Percentiles rank a stretch among this genome's conserved stretches.
phyloP scores from a whole-genome alignment of 129 eudicot genomes.

The Daucus carota region DNA sequence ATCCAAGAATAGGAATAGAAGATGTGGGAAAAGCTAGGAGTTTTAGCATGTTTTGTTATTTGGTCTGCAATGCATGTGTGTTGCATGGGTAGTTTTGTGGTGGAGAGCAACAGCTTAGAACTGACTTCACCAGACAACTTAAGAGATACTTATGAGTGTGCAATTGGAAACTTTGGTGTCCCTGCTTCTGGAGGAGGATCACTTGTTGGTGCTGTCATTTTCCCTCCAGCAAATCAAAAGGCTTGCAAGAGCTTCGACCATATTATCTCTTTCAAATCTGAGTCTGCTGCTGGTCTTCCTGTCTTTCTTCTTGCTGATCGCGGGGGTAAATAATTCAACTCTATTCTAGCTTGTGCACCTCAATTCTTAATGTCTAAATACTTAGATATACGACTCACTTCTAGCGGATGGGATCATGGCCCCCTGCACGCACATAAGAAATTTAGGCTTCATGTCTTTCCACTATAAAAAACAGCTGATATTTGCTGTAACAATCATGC shows the following conservation, averaged over 20 bases:
- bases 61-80: slow-evolving; percentile 34
- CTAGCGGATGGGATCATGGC: too few species aligned
- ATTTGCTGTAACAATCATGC: too few species aligned
- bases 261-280: slow-evolving; percentile 29
- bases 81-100: slow-evolving; percentile 61
- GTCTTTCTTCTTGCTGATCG: slow-evolving; percentile 73
- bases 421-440: too few species aligned
- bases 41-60: slow-evolving; percentile 20
- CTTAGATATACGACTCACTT: too few species aligned
- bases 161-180: slow-evolving; percentile 71
- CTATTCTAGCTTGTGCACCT: neutral
- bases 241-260: slow-evolving; percentile 47
- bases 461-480: too few species aligned
- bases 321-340: slow-evolving; percentile 42
- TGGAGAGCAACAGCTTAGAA: slow-evolving; percentile 63
- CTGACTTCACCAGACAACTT: slow-evolving; percentile 48
- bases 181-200: slow-evolving; percentile 73
- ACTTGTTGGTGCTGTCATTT: slow-evolving; percentile 50
- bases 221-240: slow-evolving; percentile 35
- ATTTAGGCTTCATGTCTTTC: too few species aligned
- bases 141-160: slow-evolving; percentile 46
- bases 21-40: slow-evolving; percentile 21
- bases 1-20: neutral
- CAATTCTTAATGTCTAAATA: too few species aligned
- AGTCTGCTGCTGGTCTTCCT: slow-evolving; percentile 41